These are phyloP conservation scores for Fistulinella cinereoalba DNA, from an alignment of 1,284 basidiomycete species.

Conservation along the genomic window DNA sequence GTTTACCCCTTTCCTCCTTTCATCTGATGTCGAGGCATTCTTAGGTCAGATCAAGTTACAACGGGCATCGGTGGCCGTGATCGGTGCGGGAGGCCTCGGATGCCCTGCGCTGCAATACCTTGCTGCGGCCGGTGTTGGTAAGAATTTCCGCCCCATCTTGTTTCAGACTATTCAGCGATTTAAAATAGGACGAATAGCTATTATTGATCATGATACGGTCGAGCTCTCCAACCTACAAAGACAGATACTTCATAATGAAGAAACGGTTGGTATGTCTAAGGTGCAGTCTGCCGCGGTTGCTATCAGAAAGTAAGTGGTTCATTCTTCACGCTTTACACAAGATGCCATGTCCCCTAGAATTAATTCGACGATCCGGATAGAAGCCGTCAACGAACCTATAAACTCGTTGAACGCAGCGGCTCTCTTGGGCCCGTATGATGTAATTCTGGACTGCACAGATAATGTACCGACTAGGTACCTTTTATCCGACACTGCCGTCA, in stretches of 20 bases:
- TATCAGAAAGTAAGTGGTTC: constrained; percentile 50
- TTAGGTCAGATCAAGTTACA: constrained; percentile 84
- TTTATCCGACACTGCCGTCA: constrained; percentile 86
- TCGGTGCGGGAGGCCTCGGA: constrained; percentile 95
- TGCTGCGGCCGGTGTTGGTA: constrained; percentile 88
- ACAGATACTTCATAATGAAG: constrained; percentile 87
- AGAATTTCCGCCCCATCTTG: constrained; percentile 21
- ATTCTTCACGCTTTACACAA: background rate
- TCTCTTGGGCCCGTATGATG: constrained; percentile 63
- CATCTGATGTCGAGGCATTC: background rate
- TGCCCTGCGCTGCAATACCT: constrained; percentile 96
- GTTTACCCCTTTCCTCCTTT: background rate
- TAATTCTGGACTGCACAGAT: constrained; percentile 95
- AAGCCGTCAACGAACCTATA: constrained; percentile 54
- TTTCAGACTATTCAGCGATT: constrained; percentile 5
- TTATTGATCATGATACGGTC: constrained; percentile 90
- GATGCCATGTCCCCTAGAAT: constrained; percentile 45
- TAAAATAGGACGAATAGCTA: constrained; percentile 68
- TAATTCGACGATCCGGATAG: constrained; percentile 63
- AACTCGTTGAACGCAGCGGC: constrained; percentile 57
- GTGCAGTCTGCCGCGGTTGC: constrained; percentile 77
- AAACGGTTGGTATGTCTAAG: constrained; percentile 79
- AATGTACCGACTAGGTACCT: constrained; percentile 92
- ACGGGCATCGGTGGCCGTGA: constrained; percentile 74
- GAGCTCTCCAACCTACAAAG: constrained; percentile 93